These are phyloP conservation scores for Hebeloma cylindrosporum DNA, from an alignment of 768 basidiomycete species.

Conservation along the genomic window DNA sequence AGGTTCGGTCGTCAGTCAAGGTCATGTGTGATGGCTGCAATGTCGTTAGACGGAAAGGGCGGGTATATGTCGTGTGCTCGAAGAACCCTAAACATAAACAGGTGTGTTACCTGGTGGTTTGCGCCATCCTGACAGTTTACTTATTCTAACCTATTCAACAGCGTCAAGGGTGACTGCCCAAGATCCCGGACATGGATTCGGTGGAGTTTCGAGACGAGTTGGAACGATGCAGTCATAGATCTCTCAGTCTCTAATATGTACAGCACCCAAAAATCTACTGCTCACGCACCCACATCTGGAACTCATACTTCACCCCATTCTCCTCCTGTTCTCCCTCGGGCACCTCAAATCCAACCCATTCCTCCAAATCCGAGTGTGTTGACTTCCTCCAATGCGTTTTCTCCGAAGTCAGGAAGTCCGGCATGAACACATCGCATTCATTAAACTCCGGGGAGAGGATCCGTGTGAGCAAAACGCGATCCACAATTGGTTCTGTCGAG, in stretches of 20 bases:
- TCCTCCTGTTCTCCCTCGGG: slow-evolving; percentile 76
- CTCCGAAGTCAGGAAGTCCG: slow-evolving; percentile 54
- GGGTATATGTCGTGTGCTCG: slow-evolving; percentile 88
- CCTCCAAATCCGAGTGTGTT: slow-evolving; percentile 60
- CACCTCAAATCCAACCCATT: slow-evolving; percentile 83
- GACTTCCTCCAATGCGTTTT: slow-evolving; percentile 52
- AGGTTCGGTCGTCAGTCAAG: slow-evolving; percentile 94
- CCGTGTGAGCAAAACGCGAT: slow-evolving; percentile 87
- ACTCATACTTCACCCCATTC: slow-evolving; percentile 83
- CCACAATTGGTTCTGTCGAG: slow-evolving; percentile 47
- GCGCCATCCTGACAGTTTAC: slow-evolving; percentile 15
- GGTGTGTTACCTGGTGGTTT: slow-evolving; percentile 44
- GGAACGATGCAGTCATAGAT: neutral
- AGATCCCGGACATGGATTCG: no score
- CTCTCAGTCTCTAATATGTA: slow-evolving; percentile 6
- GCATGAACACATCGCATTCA: slow-evolving; percentile 86
- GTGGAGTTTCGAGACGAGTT: no score
- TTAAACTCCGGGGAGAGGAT: slow-evolving; percentile 72
- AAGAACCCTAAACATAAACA: slow-evolving; percentile 98
- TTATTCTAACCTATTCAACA: no score
- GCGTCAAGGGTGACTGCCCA: slow-evolving; percentile 71
- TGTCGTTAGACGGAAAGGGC: slow-evolving; percentile 85
- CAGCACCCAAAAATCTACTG: slow-evolving; percentile 12
- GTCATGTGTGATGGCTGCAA: slow-evolving; percentile 93
- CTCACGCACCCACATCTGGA: slow-evolving; percentile 88